Evolutionary conservation across 78 protist genomes (phyloP), one percentile per base, ranked within the genome.

Genomic region (Pelomyxa schiedti): DNA sequence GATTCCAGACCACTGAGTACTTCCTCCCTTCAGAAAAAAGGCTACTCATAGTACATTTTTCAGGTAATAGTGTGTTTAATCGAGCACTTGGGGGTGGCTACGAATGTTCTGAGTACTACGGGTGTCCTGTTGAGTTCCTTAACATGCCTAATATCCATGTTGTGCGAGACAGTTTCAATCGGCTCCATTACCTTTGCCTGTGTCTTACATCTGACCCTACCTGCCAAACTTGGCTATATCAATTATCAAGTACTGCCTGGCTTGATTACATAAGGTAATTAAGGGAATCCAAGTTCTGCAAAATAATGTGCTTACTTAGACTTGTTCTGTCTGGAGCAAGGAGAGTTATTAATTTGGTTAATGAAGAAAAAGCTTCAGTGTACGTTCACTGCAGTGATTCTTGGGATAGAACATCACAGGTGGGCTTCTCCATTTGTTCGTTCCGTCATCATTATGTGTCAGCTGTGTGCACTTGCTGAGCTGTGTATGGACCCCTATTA

Each of bases 331-430:
- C 67, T 4, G 88, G 88, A 32, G 76, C 72, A 1, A 38, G 80
- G 2, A 68, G 81, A 29, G 66, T 78, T 9, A 75, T 66, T 0
- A 70, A 68, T 22, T n/a, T 76, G 0, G 74, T 78, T 28, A 41
- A 77, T 22, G 8, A 36, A 2, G 76, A 47, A 16, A 47, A 79
- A 1, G 43, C 67, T 28, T 82, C 89, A 29, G 89, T 85, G 24
- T 64, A 80, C 29, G 77, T 95, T 6, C 99, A 96, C 78, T 95
- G 99, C 79, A 47, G 88, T 8, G 98, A 96, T 72, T 98, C 98
- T 1, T 96, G 98, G 98, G 99, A 96, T 76, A 6, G 89, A 6
- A 86, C 86, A 6, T 28, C 65, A 7, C 86, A 80, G 42, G 39
- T 86, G 2, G 53, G 83, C 6, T 72, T 72, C 16, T 9, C 22